These are phyloP conservation scores for Neodidymelliopsis sp. DNA, from an alignment of 2,329 filamentous ascomycete genomes.

Conservation along the genomic window DNA sequence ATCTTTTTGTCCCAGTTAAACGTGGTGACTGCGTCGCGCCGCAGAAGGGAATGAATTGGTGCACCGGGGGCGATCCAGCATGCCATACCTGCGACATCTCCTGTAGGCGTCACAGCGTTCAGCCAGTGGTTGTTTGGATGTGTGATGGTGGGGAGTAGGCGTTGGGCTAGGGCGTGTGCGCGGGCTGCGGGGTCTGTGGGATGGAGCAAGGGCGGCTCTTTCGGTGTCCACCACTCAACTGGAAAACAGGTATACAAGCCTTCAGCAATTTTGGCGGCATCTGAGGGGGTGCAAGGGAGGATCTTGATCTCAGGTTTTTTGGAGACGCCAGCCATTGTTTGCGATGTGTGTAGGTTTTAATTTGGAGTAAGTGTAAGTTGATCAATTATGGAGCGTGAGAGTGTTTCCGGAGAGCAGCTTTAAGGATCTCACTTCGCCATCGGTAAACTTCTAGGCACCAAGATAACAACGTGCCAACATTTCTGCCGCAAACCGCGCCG, in stretches of 20 bases:
- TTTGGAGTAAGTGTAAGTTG: too few species aligned
- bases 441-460: too few species aligned
- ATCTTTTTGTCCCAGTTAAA: constrained; percentile 32
- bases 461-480: too few species aligned
- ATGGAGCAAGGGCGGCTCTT: constrained; percentile 31
- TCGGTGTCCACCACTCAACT: constrained; percentile 27
- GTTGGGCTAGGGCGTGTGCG: constrained; percentile 28
- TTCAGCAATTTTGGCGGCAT: too few species aligned
- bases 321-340: too few species aligned
- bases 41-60: constrained; percentile 32
- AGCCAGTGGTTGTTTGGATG: constrained; percentile 30
- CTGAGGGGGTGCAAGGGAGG: too few species aligned
- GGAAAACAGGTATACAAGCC: constrained; percentile 38
- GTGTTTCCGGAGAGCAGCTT: too few species aligned
- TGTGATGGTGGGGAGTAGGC: constrained; percentile 28
- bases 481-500: too few species aligned
- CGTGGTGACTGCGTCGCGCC: constrained; percentile 24
- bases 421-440: too few species aligned
- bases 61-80: constrained; percentile 35
- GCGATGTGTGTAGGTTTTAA: too few species aligned
- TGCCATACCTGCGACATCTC: constrained; percentile 35
- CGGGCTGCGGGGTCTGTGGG: constrained; percentile 22
- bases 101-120: constrained; percentile 35
- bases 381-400: too few species aligned
- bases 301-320: too few species aligned